phyloP scores from a whole-genome alignment of 2,329 filamentous ascomycete genomes.

The Fusarium pseudograminearum region DNA sequence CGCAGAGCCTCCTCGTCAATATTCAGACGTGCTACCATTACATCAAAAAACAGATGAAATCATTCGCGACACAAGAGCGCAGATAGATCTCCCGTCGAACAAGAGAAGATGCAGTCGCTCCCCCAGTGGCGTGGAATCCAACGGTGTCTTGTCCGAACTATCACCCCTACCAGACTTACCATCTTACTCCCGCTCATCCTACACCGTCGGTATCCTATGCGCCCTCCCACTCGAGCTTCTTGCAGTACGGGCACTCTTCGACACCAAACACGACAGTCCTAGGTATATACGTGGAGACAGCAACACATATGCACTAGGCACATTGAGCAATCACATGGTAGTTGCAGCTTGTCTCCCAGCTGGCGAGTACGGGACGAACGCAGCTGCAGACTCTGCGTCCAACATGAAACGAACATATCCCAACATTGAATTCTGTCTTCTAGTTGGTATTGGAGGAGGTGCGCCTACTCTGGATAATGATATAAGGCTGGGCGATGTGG shows the following conservation, averaged over 20 bases:
- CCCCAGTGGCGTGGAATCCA: not conserved
- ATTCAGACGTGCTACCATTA: fast-evolving
- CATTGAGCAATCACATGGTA: not conserved
- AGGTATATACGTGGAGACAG: not conserved
- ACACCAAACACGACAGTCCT: fast-evolving
- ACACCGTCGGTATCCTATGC: not conserved
- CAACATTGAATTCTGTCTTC: not conserved
- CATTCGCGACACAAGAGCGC: fast-evolving
- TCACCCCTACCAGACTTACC: not conserved
- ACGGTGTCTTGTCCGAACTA: not conserved
- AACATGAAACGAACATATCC: not conserved
- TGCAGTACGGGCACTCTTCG: not conserved
- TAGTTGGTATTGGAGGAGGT: not conserved
- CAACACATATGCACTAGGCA: not conserved
- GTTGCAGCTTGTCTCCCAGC: not conserved
- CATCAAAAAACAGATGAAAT: fast-evolving
- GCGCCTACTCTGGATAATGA: not conserved
- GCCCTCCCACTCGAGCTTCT: not conserved
- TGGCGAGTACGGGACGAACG: not conserved
- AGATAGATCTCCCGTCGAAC: fast-evolving
- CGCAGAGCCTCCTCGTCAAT: too few species aligned
- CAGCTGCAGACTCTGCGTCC: not conserved
- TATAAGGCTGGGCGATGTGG: not conserved
- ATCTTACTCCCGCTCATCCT: not conserved
- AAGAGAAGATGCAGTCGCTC: not conserved